A percentile compares a stretch with the other conserved stretches of the same genome.
phyloP scores from a whole-genome alignment of 768 basidiomycete genomes.

The Panaeolus papilionaceus region DNA sequence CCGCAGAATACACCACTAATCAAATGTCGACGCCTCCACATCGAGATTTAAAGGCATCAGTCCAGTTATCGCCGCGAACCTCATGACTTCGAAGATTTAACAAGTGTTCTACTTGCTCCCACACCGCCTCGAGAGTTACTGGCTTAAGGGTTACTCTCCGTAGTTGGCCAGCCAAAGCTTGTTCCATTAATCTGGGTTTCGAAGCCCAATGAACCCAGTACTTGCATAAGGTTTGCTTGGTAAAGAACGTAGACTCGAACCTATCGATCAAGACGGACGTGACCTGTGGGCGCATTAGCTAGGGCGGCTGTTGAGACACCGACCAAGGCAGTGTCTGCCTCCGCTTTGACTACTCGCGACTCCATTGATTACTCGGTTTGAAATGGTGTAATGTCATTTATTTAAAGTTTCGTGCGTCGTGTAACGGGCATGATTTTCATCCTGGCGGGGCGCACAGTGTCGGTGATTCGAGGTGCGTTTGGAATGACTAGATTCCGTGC shows the following conservation, averaged over 20 bases:
- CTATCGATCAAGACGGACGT: no score
- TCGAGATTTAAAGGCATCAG: background rate
- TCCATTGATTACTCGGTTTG: background rate
- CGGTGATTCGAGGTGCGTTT: background rate
- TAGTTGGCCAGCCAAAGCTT: background rate
- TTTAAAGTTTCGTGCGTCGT: background rate
- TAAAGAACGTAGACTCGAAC: background rate
- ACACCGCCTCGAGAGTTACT: background rate
- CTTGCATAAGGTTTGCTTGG: background rate
- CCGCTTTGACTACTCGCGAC: background rate
- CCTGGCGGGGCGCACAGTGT: background rate
- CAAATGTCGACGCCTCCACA: background rate
- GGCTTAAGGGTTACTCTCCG: no score
- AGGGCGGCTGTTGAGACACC: slow-evolving; percentile 1
- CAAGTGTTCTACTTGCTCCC: background rate
- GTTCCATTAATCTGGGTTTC: background rate
- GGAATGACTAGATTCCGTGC: background rate
- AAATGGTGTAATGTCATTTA: background rate
- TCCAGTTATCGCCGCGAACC: background rate
- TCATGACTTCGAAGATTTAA: background rate
- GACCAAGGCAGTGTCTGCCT: background rate
- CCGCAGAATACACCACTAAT: background rate
- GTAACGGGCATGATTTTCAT: background rate
- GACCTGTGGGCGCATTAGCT: background rate
- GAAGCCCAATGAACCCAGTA: background rate